Conservation (phyloP, 352 stramenopile genomes). For the Globisporangium parvum region DNA sequence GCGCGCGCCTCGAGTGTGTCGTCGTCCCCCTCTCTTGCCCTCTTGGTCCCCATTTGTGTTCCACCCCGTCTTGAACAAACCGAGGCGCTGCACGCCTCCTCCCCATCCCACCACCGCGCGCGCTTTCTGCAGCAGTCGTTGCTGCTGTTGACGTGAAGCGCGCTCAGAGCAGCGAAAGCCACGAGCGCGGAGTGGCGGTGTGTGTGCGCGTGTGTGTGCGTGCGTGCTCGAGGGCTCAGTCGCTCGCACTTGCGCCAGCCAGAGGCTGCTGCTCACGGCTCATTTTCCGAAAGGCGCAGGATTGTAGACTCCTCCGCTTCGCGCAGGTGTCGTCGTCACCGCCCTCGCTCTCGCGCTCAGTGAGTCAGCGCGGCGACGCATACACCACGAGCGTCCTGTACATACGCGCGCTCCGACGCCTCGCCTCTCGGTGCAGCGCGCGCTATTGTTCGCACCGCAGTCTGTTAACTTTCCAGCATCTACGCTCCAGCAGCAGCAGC, state of each 20-base stretch:
- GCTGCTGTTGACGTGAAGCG: not conserved
- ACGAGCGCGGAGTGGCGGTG: not conserved
- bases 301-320: not conserved
- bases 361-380: not conserved
- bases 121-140: not conserved
- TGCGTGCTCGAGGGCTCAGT: not conserved
- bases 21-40: constrained; percentile 6
- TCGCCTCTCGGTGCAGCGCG: too few species aligned
- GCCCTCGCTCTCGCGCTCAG: too few species aligned
- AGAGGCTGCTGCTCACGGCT: not conserved
- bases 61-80: constrained; percentile 1
- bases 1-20: not conserved
- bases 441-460: too few species aligned
- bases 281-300: constrained; percentile 7
- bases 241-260: not conserved
- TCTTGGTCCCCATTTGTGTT: constrained; percentile 4
- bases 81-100: not conserved
- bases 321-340: too few species aligned
- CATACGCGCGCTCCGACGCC: too few species aligned
- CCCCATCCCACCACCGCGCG: not conserved
- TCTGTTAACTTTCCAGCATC: too few species aligned
- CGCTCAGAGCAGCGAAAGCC: not conserved
- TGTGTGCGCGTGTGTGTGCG: not conserved
- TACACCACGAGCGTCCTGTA: too few species aligned
- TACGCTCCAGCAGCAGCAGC: not conserved